Percentiles rank a stretch among this genome's conserved stretches.
Conservation (phyloP, 371 early-diverging fungal genomes). For the Mortierella sp. region DNA sequence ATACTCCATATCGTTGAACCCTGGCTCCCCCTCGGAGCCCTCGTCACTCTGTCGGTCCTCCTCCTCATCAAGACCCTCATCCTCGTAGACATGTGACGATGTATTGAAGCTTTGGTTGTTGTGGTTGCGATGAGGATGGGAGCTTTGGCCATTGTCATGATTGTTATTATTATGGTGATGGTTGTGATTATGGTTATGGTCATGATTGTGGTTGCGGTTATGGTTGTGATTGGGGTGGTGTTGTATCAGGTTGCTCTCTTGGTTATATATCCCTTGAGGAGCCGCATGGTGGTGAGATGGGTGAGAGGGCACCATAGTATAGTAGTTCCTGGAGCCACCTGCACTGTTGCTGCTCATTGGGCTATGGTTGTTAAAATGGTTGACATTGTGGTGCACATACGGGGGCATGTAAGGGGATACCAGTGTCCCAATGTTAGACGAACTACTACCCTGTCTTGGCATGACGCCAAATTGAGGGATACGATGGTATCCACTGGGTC, state of each 20-base stretch:
- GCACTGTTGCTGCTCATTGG: not conserved
- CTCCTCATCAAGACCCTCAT: conserved; percentile 31
- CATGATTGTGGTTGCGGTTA: not conserved
- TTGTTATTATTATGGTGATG: not conserved
- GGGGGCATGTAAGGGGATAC: not conserved
- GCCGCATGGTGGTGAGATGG: not conserved
- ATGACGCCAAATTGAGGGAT: not conserved
- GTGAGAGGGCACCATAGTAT: not conserved
- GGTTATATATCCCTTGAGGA: not conserved
- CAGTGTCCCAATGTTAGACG: not conserved
- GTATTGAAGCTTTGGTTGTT: conserved; percentile 13
- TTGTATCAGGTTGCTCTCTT: not conserved
- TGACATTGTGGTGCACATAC: not conserved
- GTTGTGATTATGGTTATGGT: not conserved
- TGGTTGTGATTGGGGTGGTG: not conserved
- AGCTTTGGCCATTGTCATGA: not conserved
- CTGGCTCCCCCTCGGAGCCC: conserved; percentile 33
- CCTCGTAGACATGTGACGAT: conserved; percentile 22
- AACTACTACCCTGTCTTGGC: not conserved
- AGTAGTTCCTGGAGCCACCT: not conserved
- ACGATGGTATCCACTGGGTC: not conserved
- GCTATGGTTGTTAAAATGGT: conserved; percentile 2
- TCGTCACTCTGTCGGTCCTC: conserved; percentile 50
- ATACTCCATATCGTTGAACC: conserved; percentile 63
- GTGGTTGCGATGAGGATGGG: not conserved